These are phyloP conservation scores for Thyridium curvatum DNA, from an alignment of 2,329 filamentous ascomycete species.

Conservation along the genomic window DNA sequence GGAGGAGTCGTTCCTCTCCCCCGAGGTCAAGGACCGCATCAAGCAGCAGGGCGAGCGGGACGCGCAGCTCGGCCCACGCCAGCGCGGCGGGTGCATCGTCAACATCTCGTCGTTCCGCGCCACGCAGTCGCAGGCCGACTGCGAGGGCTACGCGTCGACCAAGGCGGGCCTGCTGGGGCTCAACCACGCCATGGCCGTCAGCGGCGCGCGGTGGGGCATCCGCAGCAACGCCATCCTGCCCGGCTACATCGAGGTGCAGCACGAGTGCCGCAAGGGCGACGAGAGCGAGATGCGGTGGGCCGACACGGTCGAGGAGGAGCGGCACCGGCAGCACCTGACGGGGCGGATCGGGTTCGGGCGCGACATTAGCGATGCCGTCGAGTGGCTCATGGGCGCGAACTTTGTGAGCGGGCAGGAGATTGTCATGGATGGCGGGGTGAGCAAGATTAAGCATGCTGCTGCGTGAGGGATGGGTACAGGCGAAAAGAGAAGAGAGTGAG, in stretches of 20 bases:
- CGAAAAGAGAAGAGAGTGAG: too few relatives aligned
- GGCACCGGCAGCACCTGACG: constrained; percentile 32
- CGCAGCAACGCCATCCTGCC: constrained; percentile 34
- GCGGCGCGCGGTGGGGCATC: constrained; percentile 21
- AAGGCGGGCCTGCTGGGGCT: constrained; percentile 28
- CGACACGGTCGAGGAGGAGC: constrained; percentile 23
- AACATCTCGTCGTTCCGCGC: constrained; percentile 39
- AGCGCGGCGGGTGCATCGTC: constrained; percentile 34
- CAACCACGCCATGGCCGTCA: constrained; percentile 28
- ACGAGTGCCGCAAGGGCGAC: constrained; percentile 37
- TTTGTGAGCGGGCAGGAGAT: constrained; percentile 21
- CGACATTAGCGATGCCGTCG: constrained; percentile 34
- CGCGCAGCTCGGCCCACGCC: background rate
- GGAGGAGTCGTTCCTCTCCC: background rate
- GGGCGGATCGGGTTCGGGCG: constrained; percentile 36
- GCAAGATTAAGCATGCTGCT: constrained; percentile 15
- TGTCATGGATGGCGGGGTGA: constrained; percentile 18
- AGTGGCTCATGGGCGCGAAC: constrained; percentile 24
- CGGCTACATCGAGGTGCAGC: constrained; percentile 37
- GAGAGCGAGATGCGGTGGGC: constrained; percentile 31
- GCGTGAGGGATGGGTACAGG: constrained; percentile 2
- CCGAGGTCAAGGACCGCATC: too few relatives aligned
- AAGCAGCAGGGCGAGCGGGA: background rate
- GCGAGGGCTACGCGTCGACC: constrained; percentile 36
- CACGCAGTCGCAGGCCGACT: constrained; percentile 36